Evolutionary conservation across 176 grass and related monocot genomes (phyloP), one percentile per base, ranked within the genome.

Genomic region (Phyllostachys edulis): DNA sequence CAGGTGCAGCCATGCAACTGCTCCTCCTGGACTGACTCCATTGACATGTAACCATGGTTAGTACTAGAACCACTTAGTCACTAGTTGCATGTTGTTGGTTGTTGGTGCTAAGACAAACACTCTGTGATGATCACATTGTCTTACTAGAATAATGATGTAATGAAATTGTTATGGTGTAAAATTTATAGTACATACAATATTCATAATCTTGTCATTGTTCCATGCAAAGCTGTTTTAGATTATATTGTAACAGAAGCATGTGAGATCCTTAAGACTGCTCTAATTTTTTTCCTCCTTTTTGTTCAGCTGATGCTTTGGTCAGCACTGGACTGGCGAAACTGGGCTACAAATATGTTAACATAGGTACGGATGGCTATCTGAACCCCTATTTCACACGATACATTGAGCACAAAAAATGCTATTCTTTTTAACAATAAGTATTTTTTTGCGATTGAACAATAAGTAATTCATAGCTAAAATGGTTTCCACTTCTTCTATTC

Each of bases 261-360:
- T 55, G 49, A 13, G 29, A 74, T 15, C 4, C 51, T 26, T 47
- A 46, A 21, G 7, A 1, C 27, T 77, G 72, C 15, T 83, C 65
- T 71, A 65, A 86, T 21, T 63, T 3, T 3, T 29, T 55, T 57
- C 29, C 1, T 15, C 27, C 27, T 32, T 68, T 69, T 75, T 75
- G 77, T 88, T 79, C 89, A 99, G 96, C 96, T 88, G 96, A 99
- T 89, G 96, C 96, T 23, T 67, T 99, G 84, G 85, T 96, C 52
- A 77, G 85, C 74, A 85, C 91, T 38, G 96, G 96, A 45, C 86
- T 99, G 23, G 93, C 96, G 0, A 77, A 83, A 63, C 45, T 99
- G 84, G 96, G 96, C 3, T 99, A 96, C 32, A 14, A 84, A 16
- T 99, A 96, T 78, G 91, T 99, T 32, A 99, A 99, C 57, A 94